Base-by-base conservation (phyloP, 306 rosid species). In the Leucaena leucocephala region DNA sequence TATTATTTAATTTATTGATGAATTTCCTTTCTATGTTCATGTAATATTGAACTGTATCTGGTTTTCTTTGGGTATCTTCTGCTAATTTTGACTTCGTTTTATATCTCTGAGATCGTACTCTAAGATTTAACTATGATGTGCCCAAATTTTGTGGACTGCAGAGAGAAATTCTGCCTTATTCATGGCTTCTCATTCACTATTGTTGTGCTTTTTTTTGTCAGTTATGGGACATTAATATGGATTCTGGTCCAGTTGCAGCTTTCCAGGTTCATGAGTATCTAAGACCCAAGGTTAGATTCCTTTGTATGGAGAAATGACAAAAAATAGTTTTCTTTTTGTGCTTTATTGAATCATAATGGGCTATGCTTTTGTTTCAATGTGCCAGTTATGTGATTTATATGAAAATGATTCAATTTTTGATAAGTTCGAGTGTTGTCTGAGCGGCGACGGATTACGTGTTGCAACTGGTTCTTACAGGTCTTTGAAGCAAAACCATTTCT, bases 221-320 rank as follows among this genome's bases (percentile, higher is more conserved):
- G 99, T 85, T 96, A 77, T 96, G 99, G 99, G 99, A 96, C 89
- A 93, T 96, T 77, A 93, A 96, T 78, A 96, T 96, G 99, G 99
- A 96, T 88, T 88, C 99, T 14, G 98, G 98, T 52, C 99, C 99
- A 0, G 94, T 96, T 72, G 73, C 93, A 58, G 88, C 99, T 84
- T 96, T 93, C 88, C 98, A 91, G 89, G 99, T 93, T 85, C 99
- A 96, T 44, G 99, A 96, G 85, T 80, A 93, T 86, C 74, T 96
- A 44, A 90, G 99, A 85, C 99, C 99, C 13, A 96, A 89, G 99
- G 99, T 96, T 66, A 86, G 82, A 69, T 75, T 78, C 75, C 17
- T 61, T 52, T 78, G 19, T 57, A 39, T 82, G 40, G 33, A 61
- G 22, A 62, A 46, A 64, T 34, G 61, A 74, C 57, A 62, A 17